Percentiles rank a stretch among this genome's conserved stretches.
phyloP scores from a whole-genome alignment of 352 stramenopile genomes.

The Pythium utonaiense region DNA sequence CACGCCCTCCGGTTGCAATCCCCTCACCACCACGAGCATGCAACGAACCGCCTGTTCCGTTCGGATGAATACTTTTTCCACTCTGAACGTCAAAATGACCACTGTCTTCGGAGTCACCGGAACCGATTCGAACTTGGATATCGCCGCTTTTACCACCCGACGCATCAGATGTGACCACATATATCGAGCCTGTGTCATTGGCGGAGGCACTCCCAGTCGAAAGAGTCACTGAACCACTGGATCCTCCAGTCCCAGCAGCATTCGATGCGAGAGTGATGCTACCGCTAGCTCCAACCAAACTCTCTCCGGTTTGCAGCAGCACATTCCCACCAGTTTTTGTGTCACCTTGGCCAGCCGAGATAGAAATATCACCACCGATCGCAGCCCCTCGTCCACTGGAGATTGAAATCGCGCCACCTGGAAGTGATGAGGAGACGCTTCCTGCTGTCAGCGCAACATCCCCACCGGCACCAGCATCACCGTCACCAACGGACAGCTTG shows the following conservation, averaged over 20 bases:
- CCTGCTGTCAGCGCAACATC: conserved; percentile 5
- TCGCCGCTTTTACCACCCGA: conserved; percentile 10
- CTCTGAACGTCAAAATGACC: not conserved
- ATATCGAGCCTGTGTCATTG: conserved; percentile 5
- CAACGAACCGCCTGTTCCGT: conserved; percentile 3
- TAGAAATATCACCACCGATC: conserved; percentile 4
- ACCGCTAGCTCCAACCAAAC: conserved; percentile 9
- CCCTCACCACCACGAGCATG: not conserved
- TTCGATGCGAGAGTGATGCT: not conserved
- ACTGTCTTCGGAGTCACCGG: not conserved
- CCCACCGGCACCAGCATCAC: conserved; percentile 18
- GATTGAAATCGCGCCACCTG: conserved; percentile 5
- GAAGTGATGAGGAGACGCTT: not conserved
- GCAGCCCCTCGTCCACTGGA: not conserved
- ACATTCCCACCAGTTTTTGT: not conserved
- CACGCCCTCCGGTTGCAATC: conserved; percentile 1
- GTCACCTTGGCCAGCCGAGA: conserved; percentile 3
- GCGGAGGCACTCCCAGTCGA: conserved; percentile 5
- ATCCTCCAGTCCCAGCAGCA: not conserved
- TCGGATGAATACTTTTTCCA: conserved; percentile 14
- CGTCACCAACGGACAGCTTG: conserved; percentile 10
- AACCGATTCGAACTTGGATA: conserved; percentile 5
- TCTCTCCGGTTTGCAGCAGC: conserved; percentile 9
- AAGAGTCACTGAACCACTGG: conserved; percentile 9
- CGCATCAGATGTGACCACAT: conserved; percentile 2